Conservation (phyloP, 139 green algal species). For the Tetraselmis striata region DNA sequence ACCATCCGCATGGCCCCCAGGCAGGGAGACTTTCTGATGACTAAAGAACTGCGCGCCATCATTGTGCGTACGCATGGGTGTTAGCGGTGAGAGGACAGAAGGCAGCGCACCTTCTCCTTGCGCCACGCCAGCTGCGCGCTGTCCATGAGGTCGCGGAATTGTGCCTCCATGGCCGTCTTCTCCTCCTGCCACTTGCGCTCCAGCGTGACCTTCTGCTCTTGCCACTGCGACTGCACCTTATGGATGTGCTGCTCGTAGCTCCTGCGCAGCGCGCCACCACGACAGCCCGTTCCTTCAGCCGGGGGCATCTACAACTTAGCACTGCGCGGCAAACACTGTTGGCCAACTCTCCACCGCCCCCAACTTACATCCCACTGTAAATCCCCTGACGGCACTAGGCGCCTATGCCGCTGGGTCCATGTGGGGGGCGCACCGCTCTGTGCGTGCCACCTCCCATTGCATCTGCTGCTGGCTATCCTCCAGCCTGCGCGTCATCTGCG, state of each 20-base stretch:
- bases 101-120: background rate
- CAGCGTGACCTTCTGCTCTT: background rate
- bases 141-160: background rate
- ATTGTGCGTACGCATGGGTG: no score
- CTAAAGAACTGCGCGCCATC: no score
- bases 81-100: no score
- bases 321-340: no score
- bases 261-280: no score
- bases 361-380: background rate
- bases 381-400: no score
- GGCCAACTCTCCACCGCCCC: no score
- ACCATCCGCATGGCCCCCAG: no score
- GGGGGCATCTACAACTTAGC: no score
- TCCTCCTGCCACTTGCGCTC: background rate
- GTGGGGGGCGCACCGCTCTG: background rate
- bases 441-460: background rate
- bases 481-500: background rate
- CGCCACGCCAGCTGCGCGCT: background rate
- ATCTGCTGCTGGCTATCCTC: background rate
- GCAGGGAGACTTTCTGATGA: no score
- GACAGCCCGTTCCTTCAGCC: no score
- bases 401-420: no score
- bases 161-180: background rate
- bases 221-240: background rate
- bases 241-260: background rate